Evolutionary conservation across 2,329 filamentous ascomycete genomes (phyloP).

Genomic region (Aspergillus sp.): DNA sequence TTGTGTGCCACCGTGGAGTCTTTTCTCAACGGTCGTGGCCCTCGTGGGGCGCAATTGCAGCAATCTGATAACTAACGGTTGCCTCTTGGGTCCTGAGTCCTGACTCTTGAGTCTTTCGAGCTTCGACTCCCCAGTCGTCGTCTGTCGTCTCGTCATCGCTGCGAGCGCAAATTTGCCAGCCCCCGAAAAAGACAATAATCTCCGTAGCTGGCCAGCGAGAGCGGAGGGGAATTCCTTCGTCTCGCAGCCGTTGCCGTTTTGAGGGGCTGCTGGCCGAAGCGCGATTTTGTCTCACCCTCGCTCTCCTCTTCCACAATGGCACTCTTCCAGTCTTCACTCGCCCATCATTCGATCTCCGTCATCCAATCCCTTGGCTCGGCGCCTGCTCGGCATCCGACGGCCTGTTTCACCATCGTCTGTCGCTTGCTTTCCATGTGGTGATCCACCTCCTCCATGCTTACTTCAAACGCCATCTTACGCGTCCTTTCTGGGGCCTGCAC

Average conservation of each 20-base stretch:
- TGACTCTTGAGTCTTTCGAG: too few relatives aligned
- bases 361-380: not conserved
- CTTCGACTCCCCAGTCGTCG: too few relatives aligned
- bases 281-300: not conserved
- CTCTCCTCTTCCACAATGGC: not conserved
- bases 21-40: too few relatives aligned
- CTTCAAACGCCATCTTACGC: conserved; percentile 23
- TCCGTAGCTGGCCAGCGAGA: not conserved
- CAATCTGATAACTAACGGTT: too few relatives aligned
- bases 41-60: too few relatives aligned
- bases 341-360: not conserved
- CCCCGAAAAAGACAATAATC: not conserved
- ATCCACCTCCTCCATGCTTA: conserved; percentile 15
- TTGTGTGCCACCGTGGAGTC: too few relatives aligned
- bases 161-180: too few relatives aligned
- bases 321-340: too few relatives aligned
- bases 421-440: conserved; percentile 25
- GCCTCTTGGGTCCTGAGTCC: too few relatives aligned
- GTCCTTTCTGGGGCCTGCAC: conserved; percentile 15
- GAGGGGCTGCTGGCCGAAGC: not conserved
- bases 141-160: too few relatives aligned
- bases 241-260: conserved; percentile 10
- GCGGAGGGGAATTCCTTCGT: not conserved
- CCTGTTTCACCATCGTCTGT: conserved; percentile 29
- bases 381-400: conserved; percentile 6